These are phyloP conservation scores for Acorus gramineus DNA, from an alignment of 106 monocot genomes.

Conservation along the genomic window DNA sequence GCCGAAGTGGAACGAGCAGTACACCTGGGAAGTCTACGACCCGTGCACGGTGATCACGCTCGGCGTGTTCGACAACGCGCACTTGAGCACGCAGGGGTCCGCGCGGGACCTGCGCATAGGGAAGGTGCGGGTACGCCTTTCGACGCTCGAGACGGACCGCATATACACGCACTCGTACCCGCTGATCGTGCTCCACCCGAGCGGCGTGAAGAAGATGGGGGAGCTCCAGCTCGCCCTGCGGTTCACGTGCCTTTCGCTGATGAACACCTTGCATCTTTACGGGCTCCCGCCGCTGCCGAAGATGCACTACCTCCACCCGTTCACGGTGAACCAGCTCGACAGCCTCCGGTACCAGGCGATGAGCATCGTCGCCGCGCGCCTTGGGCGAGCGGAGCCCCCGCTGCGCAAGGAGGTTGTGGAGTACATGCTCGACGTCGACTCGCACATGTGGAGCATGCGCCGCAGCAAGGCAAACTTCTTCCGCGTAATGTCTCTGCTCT, in stretches of 20 bases:
- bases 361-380: constrained; percentile 10
- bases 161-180: constrained; percentile 15
- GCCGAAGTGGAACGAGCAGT: constrained; percentile 23
- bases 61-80: constrained; percentile 16
- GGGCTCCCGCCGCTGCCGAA: constrained; percentile 10
- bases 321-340: constrained; percentile 14
- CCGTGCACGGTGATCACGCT: constrained; percentile 18
- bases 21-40: constrained; percentile 21
- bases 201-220: constrained; percentile 22
- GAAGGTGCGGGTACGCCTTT: constrained; percentile 17
- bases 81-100: not conserved
- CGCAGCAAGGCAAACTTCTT: constrained; percentile 19
- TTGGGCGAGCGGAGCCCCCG: constrained; percentile 16
- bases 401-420: constrained; percentile 14
- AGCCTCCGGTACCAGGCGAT: constrained; percentile 17
- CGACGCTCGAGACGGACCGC: constrained; percentile 12
- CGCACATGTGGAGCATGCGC: constrained; percentile 19
- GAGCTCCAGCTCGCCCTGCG: constrained; percentile 15
- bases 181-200: constrained; percentile 12
- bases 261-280: constrained; percentile 7
- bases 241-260: constrained; percentile 13
- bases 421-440: constrained; percentile 16
- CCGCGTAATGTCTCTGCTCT: constrained; percentile 10
- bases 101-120: constrained; percentile 9
- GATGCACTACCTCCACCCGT: constrained; percentile 15